These are phyloP conservation scores for Candida andamanensis DNA, from an alignment of 805 yeast species.

Conservation along the genomic window DNA sequence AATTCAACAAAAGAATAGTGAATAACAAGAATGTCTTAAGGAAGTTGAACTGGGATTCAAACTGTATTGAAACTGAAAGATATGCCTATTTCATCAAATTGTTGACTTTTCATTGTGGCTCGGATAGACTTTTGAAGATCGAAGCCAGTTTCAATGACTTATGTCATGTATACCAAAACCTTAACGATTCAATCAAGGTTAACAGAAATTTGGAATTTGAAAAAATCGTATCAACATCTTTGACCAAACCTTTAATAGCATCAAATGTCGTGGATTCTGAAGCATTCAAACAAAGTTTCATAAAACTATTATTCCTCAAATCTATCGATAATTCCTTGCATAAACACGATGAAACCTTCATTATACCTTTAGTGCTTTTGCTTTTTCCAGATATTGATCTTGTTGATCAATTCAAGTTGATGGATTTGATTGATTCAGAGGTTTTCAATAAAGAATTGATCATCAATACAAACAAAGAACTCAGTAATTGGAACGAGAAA, in stretches of 20 bases:
- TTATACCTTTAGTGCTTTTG: constrained; percentile 32
- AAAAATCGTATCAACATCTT: constrained; percentile 17
- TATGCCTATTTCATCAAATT: constrained; percentile 25
- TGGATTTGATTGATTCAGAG: constrained; percentile 30
- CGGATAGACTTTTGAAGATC: constrained; percentile 14
- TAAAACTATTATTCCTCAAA: constrained; percentile 30
- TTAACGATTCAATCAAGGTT: constrained; percentile 23
- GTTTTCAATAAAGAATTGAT: constrained; percentile 26
- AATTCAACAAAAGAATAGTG: constrained; percentile 20
- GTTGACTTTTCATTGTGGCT: constrained; percentile 10
- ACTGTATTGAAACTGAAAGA: constrained; percentile 21
- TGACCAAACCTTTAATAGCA: constrained; percentile 26
- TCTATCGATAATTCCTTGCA: constrained; percentile 33
- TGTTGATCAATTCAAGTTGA: constrained; percentile 22
- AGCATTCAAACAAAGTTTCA: constrained; percentile 17
- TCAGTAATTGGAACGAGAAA: constrained; percentile 24
- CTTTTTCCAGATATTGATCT: constrained; percentile 23
- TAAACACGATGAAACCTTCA: constrained; percentile 35
- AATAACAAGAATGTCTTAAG: constrained; percentile 26
- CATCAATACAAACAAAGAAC: constrained; percentile 19
- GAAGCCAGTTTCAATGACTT: constrained; percentile 16
- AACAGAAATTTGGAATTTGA: constrained; percentile 33
- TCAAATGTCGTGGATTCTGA: constrained; percentile 8
- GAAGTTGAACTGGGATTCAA: constrained; percentile 35
- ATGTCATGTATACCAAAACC: constrained; percentile 16